Evolutionary conservation across 768 basidiomycete genomes (phyloP).

Genomic region (Pleurotus giganteus): DNA sequence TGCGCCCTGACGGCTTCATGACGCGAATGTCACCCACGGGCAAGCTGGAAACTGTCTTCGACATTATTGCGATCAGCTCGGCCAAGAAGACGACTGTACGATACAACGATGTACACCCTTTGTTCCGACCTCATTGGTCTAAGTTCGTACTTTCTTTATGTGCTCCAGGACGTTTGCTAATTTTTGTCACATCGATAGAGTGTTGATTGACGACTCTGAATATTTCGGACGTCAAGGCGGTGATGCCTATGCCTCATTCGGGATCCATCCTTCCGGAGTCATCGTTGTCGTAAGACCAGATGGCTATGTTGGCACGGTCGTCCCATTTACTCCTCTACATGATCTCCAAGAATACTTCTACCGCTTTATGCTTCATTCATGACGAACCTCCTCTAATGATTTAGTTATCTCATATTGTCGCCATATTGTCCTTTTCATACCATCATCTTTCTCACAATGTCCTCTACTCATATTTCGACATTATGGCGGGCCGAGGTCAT

Average conservation of each 20-base stretch:
- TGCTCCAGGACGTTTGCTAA: not conserved
- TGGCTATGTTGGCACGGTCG: slow-evolving; percentile 61
- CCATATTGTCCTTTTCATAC: too few relatives aligned
- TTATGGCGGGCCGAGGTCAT: too few relatives aligned
- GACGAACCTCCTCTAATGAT: too few relatives aligned
- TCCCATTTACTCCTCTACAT: slow-evolving; percentile 41
- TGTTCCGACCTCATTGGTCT: slow-evolving; percentile 57
- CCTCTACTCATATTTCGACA: too few relatives aligned
- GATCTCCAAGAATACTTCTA: slow-evolving; percentile 46
- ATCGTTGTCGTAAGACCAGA: slow-evolving; percentile 61
- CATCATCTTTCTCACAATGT: too few relatives aligned
- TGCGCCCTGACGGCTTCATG: slow-evolving; percentile 23
- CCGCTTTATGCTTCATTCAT: not conserved
- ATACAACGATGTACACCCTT: slow-evolving; percentile 43
- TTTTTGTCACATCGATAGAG: slow-evolving; percentile 32
- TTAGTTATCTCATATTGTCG: too few relatives aligned
- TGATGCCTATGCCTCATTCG: slow-evolving; percentile 55
- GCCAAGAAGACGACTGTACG: slow-evolving; percentile 35
- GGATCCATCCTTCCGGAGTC: slow-evolving; percentile 45
- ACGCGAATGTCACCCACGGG: slow-evolving; percentile 25
- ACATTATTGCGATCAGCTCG: slow-evolving; percentile 39
- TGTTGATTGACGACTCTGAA: slow-evolving; percentile 57
- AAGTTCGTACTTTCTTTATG: slow-evolving; percentile 36
- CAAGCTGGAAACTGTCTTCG: slow-evolving; percentile 36
- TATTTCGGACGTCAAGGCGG: slow-evolving; percentile 44